Conservation (phyloP, 2,329 filamentous ascomycete species). For the Neonectria coccinea region DNA sequence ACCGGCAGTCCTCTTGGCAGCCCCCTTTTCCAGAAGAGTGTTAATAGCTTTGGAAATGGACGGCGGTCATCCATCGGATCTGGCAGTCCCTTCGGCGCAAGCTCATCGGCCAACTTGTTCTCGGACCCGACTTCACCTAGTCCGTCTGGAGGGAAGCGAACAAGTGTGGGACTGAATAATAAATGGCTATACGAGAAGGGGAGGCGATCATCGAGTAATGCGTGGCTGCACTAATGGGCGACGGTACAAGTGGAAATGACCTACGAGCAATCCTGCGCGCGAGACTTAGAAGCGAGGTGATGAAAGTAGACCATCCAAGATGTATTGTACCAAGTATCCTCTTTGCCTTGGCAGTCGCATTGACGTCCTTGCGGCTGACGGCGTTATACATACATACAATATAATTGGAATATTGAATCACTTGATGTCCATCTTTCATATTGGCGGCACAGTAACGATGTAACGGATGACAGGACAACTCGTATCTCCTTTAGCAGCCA, state of each 20-base stretch:
- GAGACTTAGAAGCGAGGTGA: conserved; percentile 24
- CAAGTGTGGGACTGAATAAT: conserved; percentile 84
- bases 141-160: conserved; percentile 73
- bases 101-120: conserved; percentile 61
- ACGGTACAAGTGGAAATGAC: conserved; percentile 13
- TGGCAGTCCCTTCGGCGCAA: conserved; percentile 63
- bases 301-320: conserved; percentile 17
- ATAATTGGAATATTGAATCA: conserved; percentile 28
- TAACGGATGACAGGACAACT: not conserved
- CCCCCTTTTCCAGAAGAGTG: conserved; percentile 75
- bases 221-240: conserved; percentile 52
- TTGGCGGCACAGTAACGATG: not conserved
- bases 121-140: conserved; percentile 76
- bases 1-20: conserved; percentile 57
- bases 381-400: conserved; percentile 35
- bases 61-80: conserved; percentile 73
- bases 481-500: no score
- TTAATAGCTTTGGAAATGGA: conserved; percentile 63
- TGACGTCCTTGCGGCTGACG: conserved; percentile 30
- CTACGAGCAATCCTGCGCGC: conserved; percentile 18
- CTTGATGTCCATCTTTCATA: conserved; percentile 2
- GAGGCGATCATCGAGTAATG: conserved; percentile 63
- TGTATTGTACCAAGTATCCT: conserved; percentile 7
- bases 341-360: conserved; percentile 25
- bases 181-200: conserved; percentile 96